Conservation (phyloP, 495 filamentous ascomycete genomes). For the Podospora didyma region DNA sequence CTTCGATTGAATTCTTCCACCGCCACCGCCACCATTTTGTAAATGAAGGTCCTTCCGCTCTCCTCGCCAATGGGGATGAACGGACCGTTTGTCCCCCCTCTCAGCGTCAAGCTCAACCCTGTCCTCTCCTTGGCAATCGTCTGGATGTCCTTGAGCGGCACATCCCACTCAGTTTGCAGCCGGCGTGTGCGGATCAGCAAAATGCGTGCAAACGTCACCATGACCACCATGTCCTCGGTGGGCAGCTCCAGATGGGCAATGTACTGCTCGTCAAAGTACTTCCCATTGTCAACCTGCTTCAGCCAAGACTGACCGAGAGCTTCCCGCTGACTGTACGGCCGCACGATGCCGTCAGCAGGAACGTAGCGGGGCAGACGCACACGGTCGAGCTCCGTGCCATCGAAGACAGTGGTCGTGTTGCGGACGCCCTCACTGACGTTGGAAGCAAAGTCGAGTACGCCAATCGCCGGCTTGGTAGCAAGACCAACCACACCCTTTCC, state of each 20-base stretch:
- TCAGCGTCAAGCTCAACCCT: constrained; percentile 80
- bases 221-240: constrained; percentile 84
- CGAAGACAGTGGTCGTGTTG: constrained; percentile 98
- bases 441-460: constrained; percentile 92
- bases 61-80: constrained; percentile 93
- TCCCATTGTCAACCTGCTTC: constrained; percentile 93
- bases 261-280: constrained; percentile 96
- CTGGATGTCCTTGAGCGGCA: constrained; percentile 91
- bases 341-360: constrained; percentile 84
- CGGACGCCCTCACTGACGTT: constrained; percentile 95
- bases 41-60: constrained; percentile 82
- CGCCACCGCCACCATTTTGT: constrained; percentile 52
- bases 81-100: constrained; percentile 87
- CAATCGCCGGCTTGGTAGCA: constrained; percentile 93
- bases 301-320: constrained; percentile 97
- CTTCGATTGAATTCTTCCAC: constrained; percentile 57
- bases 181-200: constrained; percentile 84
- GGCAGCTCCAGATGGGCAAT: constrained; percentile 93
- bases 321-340: constrained; percentile 93
- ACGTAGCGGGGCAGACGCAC: constrained; percentile 90
- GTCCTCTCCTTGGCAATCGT: constrained; percentile 96
- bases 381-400: constrained; percentile 87
- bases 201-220: constrained; percentile 90
- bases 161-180: constrained; percentile 89
- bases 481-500: constrained; percentile 91